A percentile compares a stretch with the other conserved stretches of the same genome.
Conservation (phyloP, 495 filamentous ascomycete genomes). For the Xylaria scruposa region DNA sequence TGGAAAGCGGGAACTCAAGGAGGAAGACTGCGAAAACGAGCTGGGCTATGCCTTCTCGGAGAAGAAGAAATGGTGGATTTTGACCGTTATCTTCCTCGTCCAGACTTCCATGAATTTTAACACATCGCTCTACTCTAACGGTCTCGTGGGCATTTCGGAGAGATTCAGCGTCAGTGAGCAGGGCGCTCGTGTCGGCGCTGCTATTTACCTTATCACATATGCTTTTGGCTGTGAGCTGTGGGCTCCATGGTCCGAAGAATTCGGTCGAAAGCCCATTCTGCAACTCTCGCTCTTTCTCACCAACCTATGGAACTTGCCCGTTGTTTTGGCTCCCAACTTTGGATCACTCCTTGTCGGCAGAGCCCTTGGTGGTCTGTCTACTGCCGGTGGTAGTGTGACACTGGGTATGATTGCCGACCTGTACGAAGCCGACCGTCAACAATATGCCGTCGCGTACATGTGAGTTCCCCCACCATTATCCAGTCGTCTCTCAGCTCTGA, state of each 20-base stretch:
- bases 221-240: constrained; percentile 84
- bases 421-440: constrained; percentile 76
- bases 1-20: constrained; percentile 64
- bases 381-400: constrained; percentile 80
- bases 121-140: constrained; percentile 74
- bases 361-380: constrained; percentile 71
- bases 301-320: constrained; percentile 79
- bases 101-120: constrained; percentile 90
- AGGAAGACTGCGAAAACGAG: constrained; percentile 69
- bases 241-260: constrained; percentile 83
- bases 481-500: background rate
- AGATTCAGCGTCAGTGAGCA: constrained; percentile 70
- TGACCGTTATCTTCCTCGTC: constrained; percentile 75
- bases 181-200: constrained; percentile 69
- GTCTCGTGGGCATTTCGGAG: constrained; percentile 63
- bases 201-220: constrained; percentile 75
- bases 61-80: constrained; percentile 78
- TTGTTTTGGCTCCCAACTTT: constrained; percentile 74
- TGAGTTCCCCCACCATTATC: constrained; percentile 25
- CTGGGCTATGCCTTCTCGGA: constrained; percentile 68
- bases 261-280: constrained; percentile 75
- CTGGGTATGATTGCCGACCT: constrained; percentile 85
- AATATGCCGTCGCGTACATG: constrained; percentile 72
- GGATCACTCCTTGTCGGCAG: constrained; percentile 70
- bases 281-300: constrained; percentile 74